Percentiles rank a stretch among this genome's conserved stretches.
Conservation (phyloP, 2,329 filamentous ascomycete genomes). For the Exophiala viscosa region DNA sequence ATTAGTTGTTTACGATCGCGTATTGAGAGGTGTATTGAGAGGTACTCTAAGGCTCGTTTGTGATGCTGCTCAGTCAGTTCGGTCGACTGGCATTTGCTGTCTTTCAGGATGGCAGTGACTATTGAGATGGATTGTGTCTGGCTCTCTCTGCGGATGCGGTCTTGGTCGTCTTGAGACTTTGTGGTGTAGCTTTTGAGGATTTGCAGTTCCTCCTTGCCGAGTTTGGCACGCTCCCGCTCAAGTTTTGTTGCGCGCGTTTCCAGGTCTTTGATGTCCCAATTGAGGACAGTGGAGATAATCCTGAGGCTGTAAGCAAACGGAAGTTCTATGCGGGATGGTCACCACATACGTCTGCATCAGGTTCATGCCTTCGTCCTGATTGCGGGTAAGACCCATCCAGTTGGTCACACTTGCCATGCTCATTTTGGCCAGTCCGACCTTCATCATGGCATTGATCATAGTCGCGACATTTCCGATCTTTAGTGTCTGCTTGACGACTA, state of each 20-base stretch:
- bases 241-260: conserved; percentile 62
- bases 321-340: neutral
- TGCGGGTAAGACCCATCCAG: conserved; percentile 70
- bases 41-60: conserved; percentile 63
- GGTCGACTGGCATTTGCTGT: conserved; percentile 35
- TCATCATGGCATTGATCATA: conserved; percentile 74
- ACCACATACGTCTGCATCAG: conserved; percentile 58
- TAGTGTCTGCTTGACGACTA: conserved; percentile 67
- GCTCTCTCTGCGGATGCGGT: conserved; percentile 57
- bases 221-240: conserved; percentile 58
- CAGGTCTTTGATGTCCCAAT: conserved; percentile 70
- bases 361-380: conserved; percentile 75
- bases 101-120: conserved; percentile 61
- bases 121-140: conserved; percentile 56
- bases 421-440: conserved; percentile 71
- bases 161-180: conserved; percentile 54
- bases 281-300: conserved; percentile 69
- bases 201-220: conserved; percentile 59
- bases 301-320: conserved; percentile 36
- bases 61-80: conserved; percentile 60
- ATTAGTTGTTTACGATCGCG: conserved; percentile 71
- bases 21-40: conserved; percentile 65
- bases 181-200: conserved; percentile 59
- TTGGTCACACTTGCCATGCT: conserved; percentile 71
- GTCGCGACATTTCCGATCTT: conserved; percentile 74